Evolutionary conservation across 225 moss, liverwort and hornwort genomes (phyloP).

Genomic region (Lunularia cruciata): DNA sequence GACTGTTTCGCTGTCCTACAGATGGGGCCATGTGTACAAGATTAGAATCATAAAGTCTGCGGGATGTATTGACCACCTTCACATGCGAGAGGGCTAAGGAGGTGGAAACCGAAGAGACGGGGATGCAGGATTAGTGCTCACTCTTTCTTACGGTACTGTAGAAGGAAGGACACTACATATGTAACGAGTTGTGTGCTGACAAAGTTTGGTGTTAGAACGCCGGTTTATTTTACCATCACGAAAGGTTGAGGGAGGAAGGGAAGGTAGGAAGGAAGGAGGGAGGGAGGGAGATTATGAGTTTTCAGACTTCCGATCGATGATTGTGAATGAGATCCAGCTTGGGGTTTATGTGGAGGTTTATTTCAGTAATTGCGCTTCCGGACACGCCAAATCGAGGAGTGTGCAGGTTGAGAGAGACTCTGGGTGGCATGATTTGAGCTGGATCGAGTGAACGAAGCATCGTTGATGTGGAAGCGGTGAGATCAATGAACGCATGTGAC

Average conservation of each 20-base stretch:
- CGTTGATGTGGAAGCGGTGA: slow-evolving; percentile 16
- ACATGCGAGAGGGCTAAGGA: neutral
- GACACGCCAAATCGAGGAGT: neutral
- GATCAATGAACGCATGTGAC: neutral
- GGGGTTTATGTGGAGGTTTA: neutral
- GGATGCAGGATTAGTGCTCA: neutral
- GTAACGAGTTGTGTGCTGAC: neutral
- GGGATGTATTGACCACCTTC: neutral
- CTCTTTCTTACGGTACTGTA: neutral
- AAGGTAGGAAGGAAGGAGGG: too few relatives aligned
- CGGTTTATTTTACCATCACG: neutral
- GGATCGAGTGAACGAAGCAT: too few relatives aligned
- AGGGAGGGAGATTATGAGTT: neutral
- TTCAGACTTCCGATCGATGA: neutral
- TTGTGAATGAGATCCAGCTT: neutral
- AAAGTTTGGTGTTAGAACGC: neutral
- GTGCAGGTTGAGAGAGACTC: neutral
- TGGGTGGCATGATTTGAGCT: neutral
- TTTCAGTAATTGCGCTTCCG: neutral
- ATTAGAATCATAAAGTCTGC: neutral
- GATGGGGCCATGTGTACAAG: neutral
- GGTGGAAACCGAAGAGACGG: neutral
- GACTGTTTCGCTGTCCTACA: neutral
- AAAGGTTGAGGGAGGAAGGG: too few relatives aligned
- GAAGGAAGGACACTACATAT: neutral